Evolutionary conservation across 768 basidiomycete species (phyloP).

Genomic region (Kwoniella dejecticola): DNA sequence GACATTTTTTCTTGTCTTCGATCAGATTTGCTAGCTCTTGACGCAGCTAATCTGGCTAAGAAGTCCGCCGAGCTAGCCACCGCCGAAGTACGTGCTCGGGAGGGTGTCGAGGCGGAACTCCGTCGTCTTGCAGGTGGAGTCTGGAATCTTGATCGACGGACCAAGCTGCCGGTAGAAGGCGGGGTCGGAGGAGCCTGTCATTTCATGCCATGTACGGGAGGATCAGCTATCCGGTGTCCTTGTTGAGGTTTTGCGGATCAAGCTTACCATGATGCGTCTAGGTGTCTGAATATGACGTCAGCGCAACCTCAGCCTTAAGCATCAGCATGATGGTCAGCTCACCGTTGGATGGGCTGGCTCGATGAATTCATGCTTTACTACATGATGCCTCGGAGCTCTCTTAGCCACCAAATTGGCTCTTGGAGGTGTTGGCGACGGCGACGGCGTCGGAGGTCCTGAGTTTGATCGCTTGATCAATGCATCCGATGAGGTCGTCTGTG

Average conservation of each 20-base stretch:
- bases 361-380: not conserved
- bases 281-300: slow-evolving; percentile 5
- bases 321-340: not conserved
- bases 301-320: not conserved
- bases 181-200: not conserved
- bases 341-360: not conserved
- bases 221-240: not conserved
- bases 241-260: not conserved
- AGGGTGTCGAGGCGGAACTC: not conserved
- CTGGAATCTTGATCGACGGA: not conserved
- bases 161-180: not conserved
- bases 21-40: not conserved
- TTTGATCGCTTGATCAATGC: too few relatives aligned
- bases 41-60: not conserved
- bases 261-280: not conserved
- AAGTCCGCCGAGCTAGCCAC: not conserved
- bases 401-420: too few relatives aligned
- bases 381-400: too few relatives aligned
- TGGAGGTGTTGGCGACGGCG: too few relatives aligned
- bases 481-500: too few relatives aligned
- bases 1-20: too few relatives aligned
- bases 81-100: not conserved
- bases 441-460: too few relatives aligned
- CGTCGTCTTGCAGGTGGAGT: not conserved
- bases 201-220: not conserved